Conservation (phyloP, 805 yeast species). For the Starmerella sirachaensis region DNA sequence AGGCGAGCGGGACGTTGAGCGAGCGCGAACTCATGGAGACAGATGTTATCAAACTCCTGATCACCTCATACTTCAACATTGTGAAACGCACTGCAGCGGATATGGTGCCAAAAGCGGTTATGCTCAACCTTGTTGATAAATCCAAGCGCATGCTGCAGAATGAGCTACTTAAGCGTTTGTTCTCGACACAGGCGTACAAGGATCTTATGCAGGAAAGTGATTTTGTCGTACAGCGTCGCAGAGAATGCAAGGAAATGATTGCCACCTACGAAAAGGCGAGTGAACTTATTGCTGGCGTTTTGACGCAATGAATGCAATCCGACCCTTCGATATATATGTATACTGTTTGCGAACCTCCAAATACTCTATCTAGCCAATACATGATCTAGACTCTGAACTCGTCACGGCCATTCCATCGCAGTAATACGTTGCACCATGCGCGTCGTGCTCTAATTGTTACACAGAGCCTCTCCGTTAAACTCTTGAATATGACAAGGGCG, state of each 20-base stretch:
- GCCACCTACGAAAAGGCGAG: constrained; percentile 80
- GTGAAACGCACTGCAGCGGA: constrained; percentile 91
- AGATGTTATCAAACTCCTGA: constrained; percentile 87
- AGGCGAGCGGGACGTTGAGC: constrained; percentile 84
- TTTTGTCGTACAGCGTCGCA: constrained; percentile 81
- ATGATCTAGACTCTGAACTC: too few relatives aligned
- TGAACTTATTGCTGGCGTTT: constrained; percentile 51
- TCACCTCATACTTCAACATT: constrained; percentile 79
- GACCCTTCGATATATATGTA: too few relatives aligned
- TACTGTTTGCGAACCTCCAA: too few relatives aligned
- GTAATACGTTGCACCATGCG: too few relatives aligned
- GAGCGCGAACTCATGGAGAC: constrained; percentile 96
- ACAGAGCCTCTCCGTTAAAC: too few relatives aligned
- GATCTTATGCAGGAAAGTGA: constrained; percentile 86
- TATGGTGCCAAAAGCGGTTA: constrained; percentile 86
- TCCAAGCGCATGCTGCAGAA: constrained; percentile 84
- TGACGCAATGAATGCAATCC: constrained; percentile 1
- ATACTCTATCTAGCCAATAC: too few relatives aligned
- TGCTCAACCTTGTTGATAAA: constrained; percentile 76
- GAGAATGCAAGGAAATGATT: constrained; percentile 91
- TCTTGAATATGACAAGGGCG: too few relatives aligned
- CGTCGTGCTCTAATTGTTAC: too few relatives aligned
- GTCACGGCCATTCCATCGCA: too few relatives aligned
- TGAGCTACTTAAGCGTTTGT: constrained; percentile 75
- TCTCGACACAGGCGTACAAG: constrained; percentile 54